These are phyloP conservation scores for Hyaloperonospora arabidopsidis DNA, from an alignment of 352 stramenopile species.

Conservation along the genomic window DNA sequence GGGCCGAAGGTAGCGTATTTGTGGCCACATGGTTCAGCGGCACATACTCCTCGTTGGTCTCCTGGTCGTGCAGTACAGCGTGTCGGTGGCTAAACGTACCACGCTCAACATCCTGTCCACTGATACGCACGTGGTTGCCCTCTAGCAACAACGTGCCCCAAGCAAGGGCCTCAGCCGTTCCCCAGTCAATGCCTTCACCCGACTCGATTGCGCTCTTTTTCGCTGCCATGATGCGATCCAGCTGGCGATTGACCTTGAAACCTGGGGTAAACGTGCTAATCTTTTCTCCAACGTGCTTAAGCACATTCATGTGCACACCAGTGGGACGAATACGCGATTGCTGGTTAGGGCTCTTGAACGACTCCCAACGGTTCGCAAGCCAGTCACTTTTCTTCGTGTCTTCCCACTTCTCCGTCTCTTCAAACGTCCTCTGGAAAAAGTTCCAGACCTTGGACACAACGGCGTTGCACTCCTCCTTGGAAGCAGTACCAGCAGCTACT, in stretches of 20 bases:
- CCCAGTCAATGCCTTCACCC: conserved; percentile 91
- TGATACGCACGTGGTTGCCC: conserved; percentile 83
- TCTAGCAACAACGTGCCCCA: conserved; percentile 92
- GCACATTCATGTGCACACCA: conserved; percentile 87
- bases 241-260: conserved; percentile 90
- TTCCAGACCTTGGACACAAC: conserved; percentile 83
- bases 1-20: conserved; percentile 41
- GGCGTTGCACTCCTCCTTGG: conserved; percentile 84
- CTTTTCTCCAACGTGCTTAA: conserved; percentile 88
- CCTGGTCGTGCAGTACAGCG: conserved; percentile 91
- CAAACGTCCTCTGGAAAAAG: conserved; percentile 88
- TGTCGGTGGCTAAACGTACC: conserved; percentile 90
- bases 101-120: conserved; percentile 93
- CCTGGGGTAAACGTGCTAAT: conserved; percentile 74
- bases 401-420: conserved; percentile 90
- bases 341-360: conserved; percentile 95
- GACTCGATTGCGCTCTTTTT: conserved; percentile 78
- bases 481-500: conserved; percentile 32
- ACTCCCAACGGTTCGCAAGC: conserved; percentile 91
- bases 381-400: conserved; percentile 90
- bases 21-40: conserved; percentile 89
- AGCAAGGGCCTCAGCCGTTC: conserved; percentile 92
- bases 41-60: conserved; percentile 90
- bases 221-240: conserved; percentile 89
- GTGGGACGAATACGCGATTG: conserved; percentile 87